Base-by-base conservation (phyloP, 768 basidiomycete genomes). In the Trametes villosa region DNA sequence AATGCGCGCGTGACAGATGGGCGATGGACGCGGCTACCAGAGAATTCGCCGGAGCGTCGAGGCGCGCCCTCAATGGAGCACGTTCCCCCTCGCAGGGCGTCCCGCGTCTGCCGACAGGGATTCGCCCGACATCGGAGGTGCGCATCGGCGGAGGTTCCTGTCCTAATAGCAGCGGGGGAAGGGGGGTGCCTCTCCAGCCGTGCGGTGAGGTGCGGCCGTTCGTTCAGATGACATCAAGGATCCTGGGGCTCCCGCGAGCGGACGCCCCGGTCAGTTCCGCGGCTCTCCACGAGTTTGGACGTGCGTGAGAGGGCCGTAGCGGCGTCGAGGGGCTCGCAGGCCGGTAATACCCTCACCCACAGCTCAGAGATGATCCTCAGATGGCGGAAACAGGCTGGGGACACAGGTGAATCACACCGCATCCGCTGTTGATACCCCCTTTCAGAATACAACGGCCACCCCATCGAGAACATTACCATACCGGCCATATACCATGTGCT, bases 1-100 rank as follows among this genome's bases (percentile, higher is more conserved):
- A 29, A 44, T 51, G 57, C 30, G 17, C 57, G 52, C 52, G 48
- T 59, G 57, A 59, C 57, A 59, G 57, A 58, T 59, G 49, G 20
- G 31, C 33, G 49, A 52, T 42, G 30, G 20, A 29, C 41, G 13
- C 57, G 57, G 57, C 30, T 7, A 45, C 49, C 42, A 22, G 22
- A 33, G 3, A 31, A 44, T 11, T 50, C n/a, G 11, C 57, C 50
- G 49, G 18, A 31, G 11, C 20, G 26, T 38, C 36, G 15, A 27
- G 15, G 50, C 18, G 22, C 4, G 20, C 42, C 42, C 42, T 20
- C 42, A 20, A 22, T 22, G 13, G 44, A 24, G 18, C 44, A 22
- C 42, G n/a, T 24, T 26, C 44, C 18, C 22, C 44, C 24, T 45
- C 26, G 13, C 11, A 24, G 12, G 44, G 24, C 7, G 24, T 45